phyloP scores from a whole-genome alignment of 2,329 filamentous ascomycete species.

The Aureobasidium namibiae region DNA sequence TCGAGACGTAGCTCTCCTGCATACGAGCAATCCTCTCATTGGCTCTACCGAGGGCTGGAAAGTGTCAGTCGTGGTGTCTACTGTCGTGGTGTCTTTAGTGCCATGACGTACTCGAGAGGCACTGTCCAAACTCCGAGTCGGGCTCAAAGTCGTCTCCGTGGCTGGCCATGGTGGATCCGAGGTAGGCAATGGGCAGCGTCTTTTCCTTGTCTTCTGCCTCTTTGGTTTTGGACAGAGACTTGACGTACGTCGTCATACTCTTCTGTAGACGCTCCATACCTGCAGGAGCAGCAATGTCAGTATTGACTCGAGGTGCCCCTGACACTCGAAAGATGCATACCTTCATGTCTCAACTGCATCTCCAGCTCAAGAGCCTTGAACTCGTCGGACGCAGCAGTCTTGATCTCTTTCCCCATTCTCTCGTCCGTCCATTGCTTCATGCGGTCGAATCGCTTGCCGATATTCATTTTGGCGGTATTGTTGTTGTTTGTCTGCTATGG shows the following conservation, averaged over 20 bases:
- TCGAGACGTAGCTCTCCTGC: constrained; percentile 73
- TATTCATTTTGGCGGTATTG: constrained; percentile 34
- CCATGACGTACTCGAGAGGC: constrained; percentile 49
- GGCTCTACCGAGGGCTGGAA: constrained; percentile 65
- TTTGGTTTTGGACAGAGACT: constrained; percentile 75
- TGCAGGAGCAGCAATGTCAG: constrained; percentile 29
- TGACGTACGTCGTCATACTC: constrained; percentile 78
- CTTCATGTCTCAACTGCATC: constrained; percentile 82
- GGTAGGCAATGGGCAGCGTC: constrained; percentile 65
- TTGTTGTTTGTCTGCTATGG: background rate
- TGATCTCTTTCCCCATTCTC: constrained; percentile 86
- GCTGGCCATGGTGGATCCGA: constrained; percentile 76
- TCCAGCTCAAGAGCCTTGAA: constrained; percentile 86
- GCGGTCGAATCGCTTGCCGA: constrained; percentile 85
- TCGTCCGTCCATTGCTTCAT: constrained; percentile 98
- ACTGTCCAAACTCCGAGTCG: constrained; percentile 85
- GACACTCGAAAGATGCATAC: constrained; percentile 43
- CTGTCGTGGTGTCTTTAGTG: background rate
- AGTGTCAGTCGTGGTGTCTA: background rate
- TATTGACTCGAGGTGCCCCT: background rate
- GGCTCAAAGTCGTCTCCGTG: constrained; percentile 91
- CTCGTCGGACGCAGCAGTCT: constrained; percentile 78
- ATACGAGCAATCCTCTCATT: constrained; percentile 81
- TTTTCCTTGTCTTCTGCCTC: constrained; percentile 87
- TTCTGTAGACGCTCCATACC: constrained; percentile 86